Evolutionary conservation across 139 green algal species (phyloP).

Genomic region (Astrephomene gubernaculifera): DNA sequence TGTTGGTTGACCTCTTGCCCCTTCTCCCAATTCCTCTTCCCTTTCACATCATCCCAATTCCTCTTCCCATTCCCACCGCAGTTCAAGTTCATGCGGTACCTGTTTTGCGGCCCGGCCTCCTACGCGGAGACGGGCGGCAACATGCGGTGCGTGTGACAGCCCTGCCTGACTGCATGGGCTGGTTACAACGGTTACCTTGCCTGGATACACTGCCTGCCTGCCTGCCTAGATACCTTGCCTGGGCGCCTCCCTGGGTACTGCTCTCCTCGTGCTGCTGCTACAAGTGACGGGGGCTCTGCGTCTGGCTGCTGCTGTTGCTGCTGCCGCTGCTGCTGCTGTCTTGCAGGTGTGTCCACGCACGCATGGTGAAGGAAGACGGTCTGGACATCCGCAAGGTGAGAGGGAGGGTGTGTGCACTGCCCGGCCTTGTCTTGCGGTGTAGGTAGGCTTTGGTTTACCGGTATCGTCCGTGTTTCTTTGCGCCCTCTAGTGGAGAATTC

Average conservation of each 20-base stretch:
- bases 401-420: not conserved
- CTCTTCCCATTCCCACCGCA: slow-evolving; percentile 4
- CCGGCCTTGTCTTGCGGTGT: too few relatives aligned
- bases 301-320: not conserved
- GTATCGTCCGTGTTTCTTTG: too few relatives aligned
- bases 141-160: slow-evolving; percentile 12
- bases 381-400: slow-evolving; percentile 24
- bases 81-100: slow-evolving; percentile 36
- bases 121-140: slow-evolving; percentile 30
- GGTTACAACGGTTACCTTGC: too few relatives aligned
- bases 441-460: too few relatives aligned
- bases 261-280: not conserved
- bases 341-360: slow-evolving; percentile 30
- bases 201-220: not conserved
- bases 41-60: too few relatives aligned
- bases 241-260: not conserved
- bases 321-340: not conserved
- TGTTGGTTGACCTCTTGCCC: too few relatives aligned
- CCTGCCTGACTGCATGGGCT: too few relatives aligned
- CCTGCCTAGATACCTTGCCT: not conserved
- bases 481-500: too few relatives aligned
- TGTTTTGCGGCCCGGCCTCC: not conserved
- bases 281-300: not conserved
- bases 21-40: too few relatives aligned
- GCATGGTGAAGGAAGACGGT: slow-evolving; percentile 23